Conservation (phyloP, 2,329 filamentous ascomycete species). For the Ophiostoma triangulosporum region DNA sequence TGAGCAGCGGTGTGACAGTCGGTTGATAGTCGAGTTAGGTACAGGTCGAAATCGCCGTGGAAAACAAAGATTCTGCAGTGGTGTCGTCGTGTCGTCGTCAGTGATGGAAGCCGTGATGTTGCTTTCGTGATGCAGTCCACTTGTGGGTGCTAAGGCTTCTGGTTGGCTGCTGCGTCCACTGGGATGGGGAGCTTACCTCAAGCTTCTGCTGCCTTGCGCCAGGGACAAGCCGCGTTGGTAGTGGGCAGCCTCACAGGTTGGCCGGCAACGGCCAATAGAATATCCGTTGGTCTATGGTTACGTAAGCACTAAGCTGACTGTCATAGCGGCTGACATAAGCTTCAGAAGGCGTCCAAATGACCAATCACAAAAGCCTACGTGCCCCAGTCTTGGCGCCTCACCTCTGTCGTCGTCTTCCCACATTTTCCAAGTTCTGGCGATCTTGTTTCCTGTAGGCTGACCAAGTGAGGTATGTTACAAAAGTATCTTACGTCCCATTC, state of each 20-base stretch:
- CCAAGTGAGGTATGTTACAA: background rate
- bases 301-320: no score
- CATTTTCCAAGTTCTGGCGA: slow-evolving; percentile 2
- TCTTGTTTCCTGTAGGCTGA: background rate
- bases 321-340: background rate
- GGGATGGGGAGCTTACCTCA: slow-evolving; percentile 22
- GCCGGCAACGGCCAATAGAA: background rate
- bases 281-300: background rate
- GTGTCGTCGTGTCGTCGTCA: background rate
- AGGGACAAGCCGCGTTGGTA: background rate
- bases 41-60: background rate
- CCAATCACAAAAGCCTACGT: background rate
- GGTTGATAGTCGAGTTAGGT: no score
- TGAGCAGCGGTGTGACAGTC: background rate
- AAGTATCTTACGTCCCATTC: background rate
- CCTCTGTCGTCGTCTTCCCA: background rate
- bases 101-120: background rate
- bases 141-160: background rate
- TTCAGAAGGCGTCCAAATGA: background rate
- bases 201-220: slow-evolving; percentile 24
- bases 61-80: background rate
- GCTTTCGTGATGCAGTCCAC: background rate
- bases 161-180: background rate
- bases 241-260: background rate
- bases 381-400: background rate